A percentile compares a stretch with the other conserved stretches of the same genome.
Evolutionary conservation across 805 yeast genomes (phyloP).

Genomic region (Priceomyces carsonii): DNA sequence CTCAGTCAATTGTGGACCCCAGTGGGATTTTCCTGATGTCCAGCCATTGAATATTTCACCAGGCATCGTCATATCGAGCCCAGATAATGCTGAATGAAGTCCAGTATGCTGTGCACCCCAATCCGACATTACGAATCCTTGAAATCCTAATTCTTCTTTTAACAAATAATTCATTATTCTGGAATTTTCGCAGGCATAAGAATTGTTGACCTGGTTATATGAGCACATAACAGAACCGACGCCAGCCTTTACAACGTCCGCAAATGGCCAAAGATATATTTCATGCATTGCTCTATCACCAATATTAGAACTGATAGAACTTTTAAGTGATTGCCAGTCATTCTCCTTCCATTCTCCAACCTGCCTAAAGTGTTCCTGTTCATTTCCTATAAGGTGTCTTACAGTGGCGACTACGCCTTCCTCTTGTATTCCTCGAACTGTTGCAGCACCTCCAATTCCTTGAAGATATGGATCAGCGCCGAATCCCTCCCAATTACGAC

Average conservation of each 20-base stretch:
- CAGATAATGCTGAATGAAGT: slow-evolving; percentile 55
- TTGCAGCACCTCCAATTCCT: slow-evolving; percentile 53
- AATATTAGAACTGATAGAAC: slow-evolving; percentile 51
- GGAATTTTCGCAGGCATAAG: slow-evolving; percentile 61
- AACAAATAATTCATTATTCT: slow-evolving; percentile 53
- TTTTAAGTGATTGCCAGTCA: slow-evolving; percentile 42
- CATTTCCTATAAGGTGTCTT: slow-evolving; percentile 61
- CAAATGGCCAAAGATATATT: slow-evolving; percentile 65
- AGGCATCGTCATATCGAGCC: slow-evolving; percentile 69
- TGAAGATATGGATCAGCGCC: slow-evolving; percentile 63
- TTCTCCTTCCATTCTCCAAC: slow-evolving; percentile 49
- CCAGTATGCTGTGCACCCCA: slow-evolving; percentile 69
- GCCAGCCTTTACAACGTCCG: slow-evolving; percentile 60
- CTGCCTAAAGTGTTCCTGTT: slow-evolving; percentile 62
- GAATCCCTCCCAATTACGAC: slow-evolving; percentile 66
- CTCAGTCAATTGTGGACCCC: slow-evolving; percentile 59
- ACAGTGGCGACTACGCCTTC: slow-evolving; percentile 59
- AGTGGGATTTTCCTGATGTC: slow-evolving; percentile 37
- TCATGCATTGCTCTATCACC: slow-evolving; percentile 66
- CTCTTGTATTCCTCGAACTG: slow-evolving; percentile 56
- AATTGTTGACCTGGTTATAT: slow-evolving; percentile 55
- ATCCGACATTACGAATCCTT: slow-evolving; percentile 66
- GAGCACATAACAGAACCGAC: slow-evolving; percentile 65
- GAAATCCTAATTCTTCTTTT: slow-evolving; percentile 64
- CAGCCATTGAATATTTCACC: slow-evolving; percentile 51